Conservation (phyloP, 306 rosid species). For the Senna tora region DNA sequence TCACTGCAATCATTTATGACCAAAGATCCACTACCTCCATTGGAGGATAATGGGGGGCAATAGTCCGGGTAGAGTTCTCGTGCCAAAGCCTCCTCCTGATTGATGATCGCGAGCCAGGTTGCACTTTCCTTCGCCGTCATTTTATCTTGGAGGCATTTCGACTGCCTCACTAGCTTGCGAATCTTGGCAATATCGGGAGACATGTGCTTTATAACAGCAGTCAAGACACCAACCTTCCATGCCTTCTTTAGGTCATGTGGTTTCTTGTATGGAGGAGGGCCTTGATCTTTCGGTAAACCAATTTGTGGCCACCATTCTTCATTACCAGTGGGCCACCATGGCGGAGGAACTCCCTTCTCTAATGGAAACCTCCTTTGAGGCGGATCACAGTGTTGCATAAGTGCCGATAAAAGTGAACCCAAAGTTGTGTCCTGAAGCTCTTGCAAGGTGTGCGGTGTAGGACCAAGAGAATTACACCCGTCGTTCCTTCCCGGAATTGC, state of each 20-base stretch:
- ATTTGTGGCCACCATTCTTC: constrained; percentile 91
- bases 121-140: constrained; percentile 90
- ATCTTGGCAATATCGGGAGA: constrained; percentile 79
- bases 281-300: constrained; percentile 65
- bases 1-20: constrained; percentile 62
- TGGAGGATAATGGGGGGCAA: constrained; percentile 50
- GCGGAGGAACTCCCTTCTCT: constrained; percentile 79
- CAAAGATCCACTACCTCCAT: constrained; percentile 61
- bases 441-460: constrained; percentile 79
- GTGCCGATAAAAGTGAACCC: constrained; percentile 79
- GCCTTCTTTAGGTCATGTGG: constrained; percentile 81
- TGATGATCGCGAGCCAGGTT: constrained; percentile 81
- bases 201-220: constrained; percentile 83
- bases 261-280: constrained; percentile 84
- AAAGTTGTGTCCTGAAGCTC: constrained; percentile 86
- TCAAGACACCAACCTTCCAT: constrained; percentile 79
- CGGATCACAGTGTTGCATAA: constrained; percentile 78
- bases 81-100: constrained; percentile 77
- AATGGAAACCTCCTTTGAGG: constrained; percentile 77
- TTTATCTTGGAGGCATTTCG: constrained; percentile 80
- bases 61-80: constrained; percentile 64
- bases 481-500: constrained; percentile 65
- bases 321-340: constrained; percentile 82
- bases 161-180: constrained; percentile 81
- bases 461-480: constrained; percentile 58